Percentiles rank a stretch among this genome's conserved stretches.
phyloP scores from a whole-genome alignment of 345 rosid genomes.

The Conringia planisiliqua region DNA sequence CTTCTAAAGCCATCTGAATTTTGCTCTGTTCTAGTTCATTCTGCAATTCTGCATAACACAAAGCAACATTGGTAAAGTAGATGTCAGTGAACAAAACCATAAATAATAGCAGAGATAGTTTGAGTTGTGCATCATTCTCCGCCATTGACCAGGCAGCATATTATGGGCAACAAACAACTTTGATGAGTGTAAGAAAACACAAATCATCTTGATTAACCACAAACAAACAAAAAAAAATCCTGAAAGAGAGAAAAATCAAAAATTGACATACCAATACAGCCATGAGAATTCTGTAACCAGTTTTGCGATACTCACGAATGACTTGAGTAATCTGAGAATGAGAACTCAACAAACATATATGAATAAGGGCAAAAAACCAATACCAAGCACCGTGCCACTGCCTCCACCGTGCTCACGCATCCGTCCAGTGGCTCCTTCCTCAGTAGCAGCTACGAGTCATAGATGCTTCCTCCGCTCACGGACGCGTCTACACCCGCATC shows the following conservation, averaged over 20 bases:
- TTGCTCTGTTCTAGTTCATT: conserved; percentile 60
- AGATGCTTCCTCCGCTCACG: too few species aligned
- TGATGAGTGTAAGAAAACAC: neutral
- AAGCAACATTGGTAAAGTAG: conserved; percentile 15
- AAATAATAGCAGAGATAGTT: conserved; percentile 21
- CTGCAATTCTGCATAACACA: conserved; percentile 59
- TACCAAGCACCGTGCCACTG: too few species aligned
- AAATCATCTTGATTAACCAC: neutral
- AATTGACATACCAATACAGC: conserved; percentile 62
- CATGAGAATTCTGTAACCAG: conserved; percentile 92
- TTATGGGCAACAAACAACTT: conserved; percentile 61
- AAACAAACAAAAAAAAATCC: neutral
- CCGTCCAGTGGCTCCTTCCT: too few species aligned
- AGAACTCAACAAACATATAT: too few species aligned
- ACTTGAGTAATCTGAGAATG: conserved; percentile 95
- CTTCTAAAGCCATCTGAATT: too few species aligned
- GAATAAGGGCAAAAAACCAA: too few species aligned
- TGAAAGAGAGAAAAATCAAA: neutral
- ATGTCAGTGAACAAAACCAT: conserved; percentile 21
- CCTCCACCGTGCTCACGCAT: too few species aligned
- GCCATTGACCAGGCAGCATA: conserved; percentile 84
- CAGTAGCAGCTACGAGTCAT: too few species aligned
- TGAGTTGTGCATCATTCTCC: conserved; percentile 49
- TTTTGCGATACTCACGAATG: conserved; percentile 76
- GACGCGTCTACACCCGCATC: too few species aligned